These are phyloP conservation scores for Umbelopsis isabellina DNA, from an alignment of 192 early-diverging fungal genomes.

Conservation along the genomic window DNA sequence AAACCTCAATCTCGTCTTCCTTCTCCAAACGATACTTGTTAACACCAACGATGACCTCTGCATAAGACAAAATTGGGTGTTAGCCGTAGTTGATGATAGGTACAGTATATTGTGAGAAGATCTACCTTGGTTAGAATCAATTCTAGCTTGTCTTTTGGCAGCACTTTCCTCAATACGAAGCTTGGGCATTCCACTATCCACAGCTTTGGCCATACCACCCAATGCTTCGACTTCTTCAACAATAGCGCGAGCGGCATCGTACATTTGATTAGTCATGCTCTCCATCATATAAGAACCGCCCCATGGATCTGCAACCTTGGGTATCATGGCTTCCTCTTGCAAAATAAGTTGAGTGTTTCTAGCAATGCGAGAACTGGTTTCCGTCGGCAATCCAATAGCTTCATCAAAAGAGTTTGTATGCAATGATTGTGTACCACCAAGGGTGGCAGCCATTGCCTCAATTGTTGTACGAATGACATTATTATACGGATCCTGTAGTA, in stretches of 20 bases:
- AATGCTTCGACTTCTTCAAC: conserved; percentile 82
- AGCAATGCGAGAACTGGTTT: conserved; percentile 84
- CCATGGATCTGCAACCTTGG: conserved; percentile 91
- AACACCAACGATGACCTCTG: conserved; percentile 87
- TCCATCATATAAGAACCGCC: conserved; percentile 95
- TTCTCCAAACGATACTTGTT: conserved; percentile 82
- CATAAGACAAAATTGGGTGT: background rate
- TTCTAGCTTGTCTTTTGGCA: conserved; percentile 85
- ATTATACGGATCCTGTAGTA: conserved; percentile 79
- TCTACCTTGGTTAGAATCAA: conserved; percentile 81
- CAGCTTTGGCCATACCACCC: conserved; percentile 92
- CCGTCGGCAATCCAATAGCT: conserved; percentile 85
- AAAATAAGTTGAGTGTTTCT: conserved; percentile 91
- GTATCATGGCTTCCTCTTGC: conserved; percentile 86
- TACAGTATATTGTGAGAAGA: background rate
- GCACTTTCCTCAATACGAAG: conserved; percentile 87
- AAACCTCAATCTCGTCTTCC: conserved; percentile 70
- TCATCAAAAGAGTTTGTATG: conserved; percentile 94
- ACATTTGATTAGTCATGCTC: conserved; percentile 81
- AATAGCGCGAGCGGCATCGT: conserved; percentile 65
- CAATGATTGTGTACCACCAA: conserved; percentile 91
- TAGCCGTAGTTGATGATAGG: background rate
- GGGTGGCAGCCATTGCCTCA: conserved; percentile 90
- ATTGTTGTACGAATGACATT: conserved; percentile 88
- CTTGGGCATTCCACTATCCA: conserved; percentile 88